Conservation (phyloP, 2,329 filamentous ascomycete genomes). For the Rutstroemia sp. region DNA sequence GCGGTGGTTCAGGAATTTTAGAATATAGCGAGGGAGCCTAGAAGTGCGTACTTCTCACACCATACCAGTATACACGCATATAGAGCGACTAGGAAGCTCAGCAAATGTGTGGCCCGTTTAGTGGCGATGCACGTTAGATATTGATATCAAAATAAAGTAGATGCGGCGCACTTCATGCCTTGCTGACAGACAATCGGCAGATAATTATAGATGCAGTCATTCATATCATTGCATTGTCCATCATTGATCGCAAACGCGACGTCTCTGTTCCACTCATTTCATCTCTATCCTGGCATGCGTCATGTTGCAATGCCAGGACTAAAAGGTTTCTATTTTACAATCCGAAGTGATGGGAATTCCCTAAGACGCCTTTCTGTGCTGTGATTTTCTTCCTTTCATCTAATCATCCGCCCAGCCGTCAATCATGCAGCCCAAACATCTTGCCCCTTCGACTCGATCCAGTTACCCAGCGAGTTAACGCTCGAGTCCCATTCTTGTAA, state of each 20-base stretch:
- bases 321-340: slow-evolving; percentile 26
- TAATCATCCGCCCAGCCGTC: slow-evolving; percentile 7
- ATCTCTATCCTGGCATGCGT: not conserved
- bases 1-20: too few relatives aligned
- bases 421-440: slow-evolving; percentile 85
- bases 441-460: slow-evolving; percentile 89
- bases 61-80: too few relatives aligned
- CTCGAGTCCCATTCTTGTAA: slow-evolving; percentile 93
- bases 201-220: not conserved
- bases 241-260: not conserved
- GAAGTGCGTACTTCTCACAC: too few relatives aligned
- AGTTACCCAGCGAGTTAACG: slow-evolving; percentile 92
- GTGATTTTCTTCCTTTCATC: slow-evolving; percentile 1
- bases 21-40: not conserved
- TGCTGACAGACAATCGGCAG: not conserved
- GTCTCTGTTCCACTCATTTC: slow-evolving; percentile 1
- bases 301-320: not conserved
- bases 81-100: too few relatives aligned
- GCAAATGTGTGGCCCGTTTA: too few relatives aligned
- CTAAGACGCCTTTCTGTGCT: slow-evolving; percentile 20
- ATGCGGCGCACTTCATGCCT: too few relatives aligned
- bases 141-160: too few relatives aligned
- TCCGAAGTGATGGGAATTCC: slow-evolving; percentile 13
- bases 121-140: too few relatives aligned
- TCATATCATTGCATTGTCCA: not conserved